phyloP scores from a whole-genome alignment of 371 early-diverging fungal species.

The Lichtheimia hyalospora region DNA sequence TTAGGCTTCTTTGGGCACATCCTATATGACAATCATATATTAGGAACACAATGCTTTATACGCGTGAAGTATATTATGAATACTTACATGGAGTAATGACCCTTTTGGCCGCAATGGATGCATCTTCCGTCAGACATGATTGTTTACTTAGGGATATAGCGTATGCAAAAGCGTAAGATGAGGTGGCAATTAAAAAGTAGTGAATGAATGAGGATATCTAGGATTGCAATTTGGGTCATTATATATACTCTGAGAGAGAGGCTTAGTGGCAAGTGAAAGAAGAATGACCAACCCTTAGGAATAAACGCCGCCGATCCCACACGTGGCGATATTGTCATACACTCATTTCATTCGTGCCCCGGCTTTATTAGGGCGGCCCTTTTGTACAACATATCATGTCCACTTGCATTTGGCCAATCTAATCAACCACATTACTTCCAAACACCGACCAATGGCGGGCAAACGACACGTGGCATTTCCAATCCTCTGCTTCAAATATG shows the following conservation, averaged over 20 bases:
- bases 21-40: conserved; percentile 9
- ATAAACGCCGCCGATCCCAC: conserved; percentile 2
- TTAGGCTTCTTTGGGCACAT: conserved; percentile 47
- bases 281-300: background rate
- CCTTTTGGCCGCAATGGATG: conserved; percentile 52
- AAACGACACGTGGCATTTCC: conserved; percentile 6
- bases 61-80: background rate
- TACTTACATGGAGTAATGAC: conserved; percentile 51
- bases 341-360: conserved; percentile 9
- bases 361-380: conserved; percentile 2
- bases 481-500: no score
- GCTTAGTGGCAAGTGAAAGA: no score
- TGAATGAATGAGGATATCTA: no score
- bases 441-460: background rate
- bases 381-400: background rate
- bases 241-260: background rate
- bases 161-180: background rate
- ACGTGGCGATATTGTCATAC: conserved; percentile 12
- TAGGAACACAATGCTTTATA: no score
- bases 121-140: conserved; percentile 49
- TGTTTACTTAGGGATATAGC: background rate
- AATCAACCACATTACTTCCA: background rate
- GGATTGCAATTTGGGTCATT: background rate
- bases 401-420: background rate
- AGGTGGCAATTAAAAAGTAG: no score